Evolutionary conservation across 768 basidiomycete genomes (phyloP), one percentile per base, ranked within the genome.

Genomic region (Russula compacta): DNA sequence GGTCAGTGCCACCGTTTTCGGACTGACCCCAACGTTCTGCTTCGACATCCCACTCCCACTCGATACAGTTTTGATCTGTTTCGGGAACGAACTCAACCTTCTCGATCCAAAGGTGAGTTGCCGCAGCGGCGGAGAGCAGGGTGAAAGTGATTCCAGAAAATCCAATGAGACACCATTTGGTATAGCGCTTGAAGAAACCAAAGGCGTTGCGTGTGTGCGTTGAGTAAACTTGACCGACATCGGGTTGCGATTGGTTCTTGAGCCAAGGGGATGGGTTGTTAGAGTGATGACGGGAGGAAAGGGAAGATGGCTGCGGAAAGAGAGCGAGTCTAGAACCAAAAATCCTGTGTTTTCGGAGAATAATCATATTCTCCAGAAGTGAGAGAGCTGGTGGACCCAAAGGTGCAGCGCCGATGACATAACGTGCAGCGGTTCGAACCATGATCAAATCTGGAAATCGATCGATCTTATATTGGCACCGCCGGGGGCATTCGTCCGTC

Each of bases 41-140:
- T 48, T 85, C 82, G 3, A 77, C 68, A 68, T 85, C 78, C 88
- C 87, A 89, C 67, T 85, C 81, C 83, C 84, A 90, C 60, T 74
- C 76, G 50, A 73, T 74, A 15, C 74, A 74, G 48, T 85, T 83
- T 42, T 76, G 71, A 64, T 89, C 84, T 44, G 65, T 64, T 53
- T 84, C 79, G 12, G 77, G 49, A 6, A 74, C 72, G 24, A 81
- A 73, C 60, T 77, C 80, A 40, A 80, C 72, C 36, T 78, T 75
- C 71, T 89, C 87, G 15, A 87, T 83, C 77, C 80, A 89, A 53
- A 80, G 64, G 66, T 89, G 87, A 7, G 78, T 71, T 15, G 74
- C 79, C 64, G 83, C 83, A 65, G 79, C 84, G n/a, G 73, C 76
- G 0, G 79, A 71, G 61, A 72, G 72, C 35, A 77, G 73, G n/a